These are phyloP conservation scores for Oenanthe sinensis DNA, from an alignment of 129 eudicot species.

Conservation along the genomic window DNA sequence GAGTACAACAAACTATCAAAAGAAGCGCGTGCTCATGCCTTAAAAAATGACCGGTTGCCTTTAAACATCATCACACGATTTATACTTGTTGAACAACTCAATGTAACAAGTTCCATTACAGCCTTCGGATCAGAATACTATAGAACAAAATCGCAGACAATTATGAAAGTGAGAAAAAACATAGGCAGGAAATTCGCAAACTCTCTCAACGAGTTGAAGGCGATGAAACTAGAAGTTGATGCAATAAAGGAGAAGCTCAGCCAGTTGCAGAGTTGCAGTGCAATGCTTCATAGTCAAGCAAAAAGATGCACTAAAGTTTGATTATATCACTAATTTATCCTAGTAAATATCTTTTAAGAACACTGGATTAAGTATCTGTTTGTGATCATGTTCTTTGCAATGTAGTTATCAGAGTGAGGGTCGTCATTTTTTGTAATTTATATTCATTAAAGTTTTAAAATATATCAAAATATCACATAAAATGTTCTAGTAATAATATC, in stretches of 20 bases:
- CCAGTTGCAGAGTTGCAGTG: slow-evolving; percentile 17
- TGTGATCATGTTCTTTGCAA: too few species aligned
- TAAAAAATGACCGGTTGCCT: slow-evolving; percentile 29
- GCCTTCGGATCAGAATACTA: slow-evolving; percentile 16
- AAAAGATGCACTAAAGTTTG: not conserved
- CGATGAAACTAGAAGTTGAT: slow-evolving; percentile 23
- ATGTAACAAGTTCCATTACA: slow-evolving; percentile 10
- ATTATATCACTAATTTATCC: too few species aligned
- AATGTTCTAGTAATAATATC: too few species aligned
- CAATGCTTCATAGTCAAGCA: slow-evolving; percentile 11
- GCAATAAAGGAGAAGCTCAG: slow-evolving; percentile 15
- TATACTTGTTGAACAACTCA: slow-evolving; percentile 24
- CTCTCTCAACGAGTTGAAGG: slow-evolving; percentile 13
- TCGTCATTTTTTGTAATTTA: too few species aligned
- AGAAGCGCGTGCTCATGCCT: slow-evolving; percentile 24
- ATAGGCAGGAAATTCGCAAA: slow-evolving; percentile 5
- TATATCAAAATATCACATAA: too few species aligned
- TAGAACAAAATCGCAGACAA: slow-evolving; percentile 21
- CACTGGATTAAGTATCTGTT: too few species aligned
- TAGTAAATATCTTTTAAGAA: too few species aligned
- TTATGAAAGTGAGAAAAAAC: slow-evolving; percentile 6
- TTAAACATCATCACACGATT: slow-evolving; percentile 11
- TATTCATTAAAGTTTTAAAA: too few species aligned
- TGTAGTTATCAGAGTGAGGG: too few species aligned
- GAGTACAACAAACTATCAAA: slow-evolving; percentile 26